phyloP scores from a whole-genome alignment of 1,284 basidiomycete genomes.

The Marasmius sp. region DNA sequence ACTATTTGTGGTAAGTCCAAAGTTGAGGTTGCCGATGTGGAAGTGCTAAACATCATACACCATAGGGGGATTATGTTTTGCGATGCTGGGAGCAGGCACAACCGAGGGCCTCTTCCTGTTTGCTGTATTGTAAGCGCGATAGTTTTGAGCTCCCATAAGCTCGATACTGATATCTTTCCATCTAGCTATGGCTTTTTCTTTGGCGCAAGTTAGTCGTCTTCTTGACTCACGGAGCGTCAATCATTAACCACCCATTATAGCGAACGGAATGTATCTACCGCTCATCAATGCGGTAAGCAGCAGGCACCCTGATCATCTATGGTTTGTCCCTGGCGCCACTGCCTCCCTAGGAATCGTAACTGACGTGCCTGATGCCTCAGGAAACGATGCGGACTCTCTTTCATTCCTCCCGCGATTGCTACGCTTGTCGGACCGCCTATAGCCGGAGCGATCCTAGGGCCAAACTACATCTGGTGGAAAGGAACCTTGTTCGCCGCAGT shows the following conservation, averaged over 20 bases:
- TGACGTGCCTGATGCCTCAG: not conserved
- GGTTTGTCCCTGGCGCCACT: not conserved
- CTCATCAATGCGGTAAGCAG: not conserved
- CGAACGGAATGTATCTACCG: not conserved
- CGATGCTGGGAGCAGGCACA: slow-evolving; percentile 22
- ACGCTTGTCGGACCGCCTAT: not conserved
- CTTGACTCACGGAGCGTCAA: not conserved
- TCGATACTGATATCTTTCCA: not conserved
- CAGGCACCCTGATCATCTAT: not conserved
- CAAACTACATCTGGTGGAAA: not conserved
- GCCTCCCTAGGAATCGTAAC: not conserved
- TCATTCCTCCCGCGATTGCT: not conserved
- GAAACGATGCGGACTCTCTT: not conserved
- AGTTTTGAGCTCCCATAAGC: not conserved
- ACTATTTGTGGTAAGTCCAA: slow-evolving; percentile 15
- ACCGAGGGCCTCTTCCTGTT: slow-evolving; percentile 23
- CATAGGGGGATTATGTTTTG: slow-evolving; percentile 19
- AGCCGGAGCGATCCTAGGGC: not conserved
- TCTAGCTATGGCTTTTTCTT: slow-evolving; percentile 25
- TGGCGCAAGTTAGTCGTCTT: slow-evolving; percentile 17
- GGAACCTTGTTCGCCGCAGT: not conserved
- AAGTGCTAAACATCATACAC: too few species aligned
- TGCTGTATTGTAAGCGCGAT: slow-evolving; percentile 17
- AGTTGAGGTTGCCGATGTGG: too few species aligned
- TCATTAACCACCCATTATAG: slow-evolving; percentile 9